Evolutionary conservation across 176 grass and related monocot species (phyloP).

Genomic region (Zea luxurians): DNA sequence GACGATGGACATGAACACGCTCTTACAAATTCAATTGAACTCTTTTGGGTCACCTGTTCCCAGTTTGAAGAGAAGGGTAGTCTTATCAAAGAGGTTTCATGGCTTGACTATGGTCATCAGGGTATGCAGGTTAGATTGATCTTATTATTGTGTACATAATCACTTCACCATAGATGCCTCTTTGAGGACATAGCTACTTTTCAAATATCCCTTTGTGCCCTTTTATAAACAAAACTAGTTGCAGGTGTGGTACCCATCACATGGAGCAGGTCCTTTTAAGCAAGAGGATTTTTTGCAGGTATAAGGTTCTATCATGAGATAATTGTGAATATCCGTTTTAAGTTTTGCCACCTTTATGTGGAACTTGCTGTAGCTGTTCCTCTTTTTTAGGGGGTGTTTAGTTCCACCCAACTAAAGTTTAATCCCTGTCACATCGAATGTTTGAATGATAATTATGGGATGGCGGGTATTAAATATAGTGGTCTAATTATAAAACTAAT

Average conservation of each 20-base stretch:
- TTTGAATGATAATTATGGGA: too few relatives aligned
- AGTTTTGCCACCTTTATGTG: slow-evolving; percentile 35
- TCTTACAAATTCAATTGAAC: slow-evolving; percentile 88
- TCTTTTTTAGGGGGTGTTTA: neutral
- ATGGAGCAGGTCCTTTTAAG: slow-evolving; percentile 81
- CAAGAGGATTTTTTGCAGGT: slow-evolving; percentile 99
- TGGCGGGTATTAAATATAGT: too few relatives aligned
- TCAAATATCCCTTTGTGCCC: neutral
- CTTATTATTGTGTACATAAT: slow-evolving; percentile 17
- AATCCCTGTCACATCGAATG: too few relatives aligned
- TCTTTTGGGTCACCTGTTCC: slow-evolving; percentile 92
- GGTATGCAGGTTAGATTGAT: slow-evolving; percentile 89
- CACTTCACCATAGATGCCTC: neutral
- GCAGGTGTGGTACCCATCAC: slow-evolving; percentile 97
- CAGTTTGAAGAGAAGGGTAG: slow-evolving; percentile 83
- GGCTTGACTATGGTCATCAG: slow-evolving; percentile 96
- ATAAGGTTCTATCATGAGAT: slow-evolving; percentile 25
- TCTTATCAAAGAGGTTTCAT: slow-evolving; percentile 99
- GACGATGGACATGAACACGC: slow-evolving; percentile 89
- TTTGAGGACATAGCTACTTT: neutral
- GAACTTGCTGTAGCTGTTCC: neutral
- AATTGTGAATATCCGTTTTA: slow-evolving; percentile 18
- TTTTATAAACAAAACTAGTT: slow-evolving; percentile 38
- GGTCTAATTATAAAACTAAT: too few relatives aligned
- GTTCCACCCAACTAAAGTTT: too few relatives aligned